Evolutionary conservation across 176 grass and related monocot genomes (phyloP), one percentile per base, ranked within the genome.

Genomic region (Carex pumila): DNA sequence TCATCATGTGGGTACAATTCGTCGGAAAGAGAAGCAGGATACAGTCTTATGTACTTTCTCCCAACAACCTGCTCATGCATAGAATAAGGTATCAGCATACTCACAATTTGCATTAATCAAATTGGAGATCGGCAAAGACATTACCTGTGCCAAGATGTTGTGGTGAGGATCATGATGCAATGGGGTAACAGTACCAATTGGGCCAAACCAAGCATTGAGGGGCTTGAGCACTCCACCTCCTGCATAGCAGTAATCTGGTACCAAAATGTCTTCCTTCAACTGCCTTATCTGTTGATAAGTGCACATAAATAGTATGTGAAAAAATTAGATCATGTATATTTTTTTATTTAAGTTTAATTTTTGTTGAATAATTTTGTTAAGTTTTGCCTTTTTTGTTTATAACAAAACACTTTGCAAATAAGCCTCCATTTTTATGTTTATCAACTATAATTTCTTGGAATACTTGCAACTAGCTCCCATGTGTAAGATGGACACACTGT

Each of bases 131-230:
- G 54, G 45, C 41, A 65, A 64, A 32, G 81, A 83, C 69, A 59
- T 84, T 93, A 94, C 96, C 96, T 95, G 96, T 86, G 96, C 92
- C 71, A 95, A 92, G 84, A 98, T 73, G 82, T 92, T 98, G 79
- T 98, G 93, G 71, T 98, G 91, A 29, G 85, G 89, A 79, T 98
- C 96, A 80, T 93, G 88, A 85, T 93, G 96, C 81, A 95, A 69
- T 12, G 96, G 96, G 54, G 91, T 98, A 30, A 98, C 83, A 17
- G 93, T 95, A 61, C 91, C 92, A 74, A 88, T 60, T 86, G 93
- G 93, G 17, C 93, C 88, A 19, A 98, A 92, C 93, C 93, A 98
- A 85, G 93, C 96, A 90, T 93, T 93, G 68, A 95, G 88, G 6
- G 89, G 86, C 54, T 88, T 89, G 3, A 93, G 91, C 83, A 92